Evolutionary conservation across 2,329 filamentous ascomycete genomes (phyloP), one percentile per base, ranked within the genome.

Genomic region (Fusarium drepaniforme): DNA sequence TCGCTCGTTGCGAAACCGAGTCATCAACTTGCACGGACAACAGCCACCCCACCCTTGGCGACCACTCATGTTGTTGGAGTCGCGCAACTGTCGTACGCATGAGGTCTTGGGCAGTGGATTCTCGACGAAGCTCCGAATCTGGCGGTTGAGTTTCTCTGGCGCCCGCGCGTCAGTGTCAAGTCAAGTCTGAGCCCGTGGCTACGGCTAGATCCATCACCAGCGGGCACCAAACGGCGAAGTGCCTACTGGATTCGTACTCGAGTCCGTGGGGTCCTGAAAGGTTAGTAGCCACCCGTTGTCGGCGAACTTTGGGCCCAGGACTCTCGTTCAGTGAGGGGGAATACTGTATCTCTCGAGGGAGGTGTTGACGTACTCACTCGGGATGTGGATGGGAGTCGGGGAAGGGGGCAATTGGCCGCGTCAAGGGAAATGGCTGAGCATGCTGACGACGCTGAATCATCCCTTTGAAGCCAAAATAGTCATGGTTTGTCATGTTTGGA

Each of bases 81-180:
- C 64, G 70, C 70, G 65, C 68, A 73, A 73, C 68, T 51, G 63
- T 70, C 62, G 62, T 60, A 61, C 71, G 23, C 51, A 62, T 30
- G 25, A 33, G 16, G 18, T 38, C 64, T 53, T 70, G 62, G 37
- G n/a, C 11, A 44, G 37, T 67, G 35, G 38, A 18, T 38, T 67
- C 21, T 46, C 40, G 8, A 38, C 37, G 57, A 44, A n/a, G 33
- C 33, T 63, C 28, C 21, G 33, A 38, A 58, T 51, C 64, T 70
- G 72, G 68, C 70, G 65, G 58, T 66, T 78, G 57, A 62, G 42
- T 78, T 77, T 60, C 56, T 37, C 53, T 65, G 51, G 64, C 49
- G 67, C 60, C 73, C 73, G 66, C 71, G 71, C 71, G 73, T 74
- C 68, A 75, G 60, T 72, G 33, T 53, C 49, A 59, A 59, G 37